Evolutionary conservation across 345 rosid genomes (phyloP), one percentile per base, ranked within the genome.

Genomic region (Gossypium thurberi): DNA sequence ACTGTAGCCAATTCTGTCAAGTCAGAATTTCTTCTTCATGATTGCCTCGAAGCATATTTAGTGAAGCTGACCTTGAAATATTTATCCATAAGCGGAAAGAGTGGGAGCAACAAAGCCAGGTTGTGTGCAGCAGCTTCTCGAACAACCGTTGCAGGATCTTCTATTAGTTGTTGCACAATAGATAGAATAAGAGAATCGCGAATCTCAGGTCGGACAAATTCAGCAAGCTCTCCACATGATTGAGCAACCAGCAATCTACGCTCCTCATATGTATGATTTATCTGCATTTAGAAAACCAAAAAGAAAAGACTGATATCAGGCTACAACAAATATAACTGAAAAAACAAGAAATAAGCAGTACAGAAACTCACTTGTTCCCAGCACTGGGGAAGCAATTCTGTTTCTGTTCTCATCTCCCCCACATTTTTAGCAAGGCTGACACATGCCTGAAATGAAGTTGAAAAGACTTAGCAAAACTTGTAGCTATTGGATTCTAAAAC

Each of bases 1-100:
- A 76, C 77, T 82, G 89, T 80, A 87, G 88, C 84, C 91, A 85
- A 79, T 75, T 83, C 96, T 80, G 87, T 85, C 88, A 86, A 87
- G 89, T 86, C 88, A 89, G 89, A 86, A 83, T 81, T 57, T 86
- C 86, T 79, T 84, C 90, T 85, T 86, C 88, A 82, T 86, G 89
- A 80, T 86, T 84, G 94, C 91, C 84, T 81, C 79, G 79, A 85
- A 83, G 88, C 85, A 87, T 86, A 85, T 86, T 80, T 84, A 87
- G 84, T 84, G 91, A 90, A 78, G 87, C 95, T 90, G 90, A 94
- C 98, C 98, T 94, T 94, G 91, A 94, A 90, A 89, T 94, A 94
- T 90, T 94, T 94, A 88, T 94, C 98, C 76, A 78, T 84, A 82
- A 83, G 91, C 6, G 91, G 98, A 79, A 92, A 94, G 69, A 89